Percentiles rank a stretch among this genome's conserved stretches.
These are phyloP conservation scores for Ogataea pini DNA, from an alignment of 805 yeast species.

Conservation along the genomic window DNA sequence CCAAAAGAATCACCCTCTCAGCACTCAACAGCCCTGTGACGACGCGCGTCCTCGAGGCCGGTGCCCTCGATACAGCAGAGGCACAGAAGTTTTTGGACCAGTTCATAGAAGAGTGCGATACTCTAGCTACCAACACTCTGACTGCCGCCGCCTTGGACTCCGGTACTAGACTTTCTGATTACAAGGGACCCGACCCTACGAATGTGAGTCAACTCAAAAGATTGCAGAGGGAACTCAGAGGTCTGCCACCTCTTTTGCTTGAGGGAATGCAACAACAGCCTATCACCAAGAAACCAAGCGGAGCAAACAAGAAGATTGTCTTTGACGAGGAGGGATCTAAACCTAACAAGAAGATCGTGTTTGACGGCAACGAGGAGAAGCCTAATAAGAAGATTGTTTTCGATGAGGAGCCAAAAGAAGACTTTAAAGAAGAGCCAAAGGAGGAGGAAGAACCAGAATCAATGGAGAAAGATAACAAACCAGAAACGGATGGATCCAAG, in stretches of 20 bases:
- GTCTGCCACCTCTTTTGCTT: slow-evolving; percentile 37
- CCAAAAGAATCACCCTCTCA: slow-evolving; percentile 43
- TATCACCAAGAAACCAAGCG: slow-evolving; percentile 7
- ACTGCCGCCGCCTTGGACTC: slow-evolving; percentile 13
- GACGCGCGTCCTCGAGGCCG: slow-evolving; percentile 32
- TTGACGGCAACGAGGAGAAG: slow-evolving; percentile 17
- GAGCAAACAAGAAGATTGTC: slow-evolving; percentile 17
- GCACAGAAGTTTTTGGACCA: slow-evolving; percentile 28
- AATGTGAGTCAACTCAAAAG: slow-evolving; percentile 37
- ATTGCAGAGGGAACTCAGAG: slow-evolving; percentile 39
- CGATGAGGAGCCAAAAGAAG: slow-evolving; percentile 8
- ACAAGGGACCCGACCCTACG: slow-evolving; percentile 31
- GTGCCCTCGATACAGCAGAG: slow-evolving; percentile 22
- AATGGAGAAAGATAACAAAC: slow-evolving; percentile 1
- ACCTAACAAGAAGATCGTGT: slow-evolving; percentile 23
- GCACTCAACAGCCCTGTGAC: slow-evolving; percentile 52
- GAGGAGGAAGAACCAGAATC: slow-evolving; percentile 9
- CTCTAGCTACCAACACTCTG: slow-evolving; percentile 13
- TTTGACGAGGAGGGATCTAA: slow-evolving; percentile 18
- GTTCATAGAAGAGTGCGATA: slow-evolving; percentile 29
- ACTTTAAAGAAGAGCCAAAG: background rate
- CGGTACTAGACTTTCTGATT: slow-evolving; percentile 8
- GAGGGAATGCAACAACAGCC: slow-evolving; percentile 21
- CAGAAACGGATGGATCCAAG: slow-evolving; percentile 3
- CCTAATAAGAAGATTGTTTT: slow-evolving; percentile 16